Percentiles rank a stretch among this genome's conserved stretches.
Conservation (phyloP, 176 grass and related monocot species). For the Zoysia pacifica region DNA sequence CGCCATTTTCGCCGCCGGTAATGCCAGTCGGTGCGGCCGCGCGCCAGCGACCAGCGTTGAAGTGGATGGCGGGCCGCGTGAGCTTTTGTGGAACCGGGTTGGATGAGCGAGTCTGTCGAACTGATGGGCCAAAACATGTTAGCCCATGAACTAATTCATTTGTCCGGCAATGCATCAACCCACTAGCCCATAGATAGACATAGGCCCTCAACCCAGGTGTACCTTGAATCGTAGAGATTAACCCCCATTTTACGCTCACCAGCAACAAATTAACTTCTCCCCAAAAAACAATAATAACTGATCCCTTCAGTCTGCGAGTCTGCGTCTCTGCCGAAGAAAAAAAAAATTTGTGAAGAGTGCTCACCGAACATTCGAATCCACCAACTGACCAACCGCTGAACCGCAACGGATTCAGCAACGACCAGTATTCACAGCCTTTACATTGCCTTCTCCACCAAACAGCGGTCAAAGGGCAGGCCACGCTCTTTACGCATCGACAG, state of each 20-base stretch:
- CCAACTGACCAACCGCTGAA: constrained; percentile 4
- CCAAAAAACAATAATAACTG: no score
- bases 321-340: no score
- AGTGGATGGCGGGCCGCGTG: background rate
- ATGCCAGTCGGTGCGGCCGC: no score
- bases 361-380: constrained; percentile 18
- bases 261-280: no score
- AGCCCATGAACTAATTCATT: background rate
- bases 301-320: no score
- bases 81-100: background rate
- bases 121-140: background rate
- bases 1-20: background rate
- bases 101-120: background rate
- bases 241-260: no score
- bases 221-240: no score
- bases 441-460: constrained; percentile 16
- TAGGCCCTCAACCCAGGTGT: no score
- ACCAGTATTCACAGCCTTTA: constrained; percentile 46
- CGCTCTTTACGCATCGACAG: constrained; percentile 22
- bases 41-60: no score
- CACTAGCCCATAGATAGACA: no score
- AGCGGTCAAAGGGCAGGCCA: background rate
- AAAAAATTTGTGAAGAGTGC: background rate
- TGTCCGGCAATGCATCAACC: no score
- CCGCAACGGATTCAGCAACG: constrained; percentile 7